phyloP scores from a whole-genome alignment of 2,329 filamentous ascomycete genomes.

The Ophiosphaerella korrae region DNA sequence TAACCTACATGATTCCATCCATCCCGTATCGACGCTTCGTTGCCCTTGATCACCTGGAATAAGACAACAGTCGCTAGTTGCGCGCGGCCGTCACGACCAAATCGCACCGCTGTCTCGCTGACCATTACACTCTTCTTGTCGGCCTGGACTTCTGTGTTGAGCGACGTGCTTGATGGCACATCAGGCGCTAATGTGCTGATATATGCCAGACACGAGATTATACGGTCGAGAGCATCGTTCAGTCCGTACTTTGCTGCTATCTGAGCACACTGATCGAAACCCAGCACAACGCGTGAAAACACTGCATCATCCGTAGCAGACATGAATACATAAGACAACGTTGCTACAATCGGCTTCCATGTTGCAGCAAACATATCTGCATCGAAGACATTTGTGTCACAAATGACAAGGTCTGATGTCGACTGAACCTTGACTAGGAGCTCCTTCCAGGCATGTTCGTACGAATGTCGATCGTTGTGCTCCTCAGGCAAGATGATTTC shows the following conservation, averaged over 20 bases:
- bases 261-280: constrained; percentile 93
- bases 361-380: constrained; percentile 97
- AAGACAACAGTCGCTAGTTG: constrained; percentile 94
- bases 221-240: constrained; percentile 87
- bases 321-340: constrained; percentile 97
- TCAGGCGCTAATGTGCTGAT: constrained; percentile 87
- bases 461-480: constrained; percentile 94
- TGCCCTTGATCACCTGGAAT: constrained; percentile 87
- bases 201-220: constrained; percentile 84
- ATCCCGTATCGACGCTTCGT: constrained; percentile 74
- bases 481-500: constrained; percentile 98
- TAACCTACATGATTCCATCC: constrained; percentile 78
- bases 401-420: constrained; percentile 74
- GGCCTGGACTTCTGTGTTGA: constrained; percentile 95
- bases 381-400: constrained; percentile 92
- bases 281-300: constrained; percentile 88
- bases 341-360: constrained; percentile 94
- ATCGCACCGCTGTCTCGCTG: constrained; percentile 93
- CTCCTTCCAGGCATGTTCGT: constrained; percentile 98
- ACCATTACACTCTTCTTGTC: constrained; percentile 96
- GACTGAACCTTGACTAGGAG: constrained; percentile 82
- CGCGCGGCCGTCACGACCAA: constrained; percentile 90
- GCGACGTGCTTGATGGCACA: constrained; percentile 75
- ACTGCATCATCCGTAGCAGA: constrained; percentile 96
- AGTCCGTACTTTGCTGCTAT: constrained; percentile 86